A percentile compares a stretch with the other conserved stretches of the same genome.
Conservation (phyloP, 371 early-diverging fungal species). For the Apophysomyces elegans region DNA sequence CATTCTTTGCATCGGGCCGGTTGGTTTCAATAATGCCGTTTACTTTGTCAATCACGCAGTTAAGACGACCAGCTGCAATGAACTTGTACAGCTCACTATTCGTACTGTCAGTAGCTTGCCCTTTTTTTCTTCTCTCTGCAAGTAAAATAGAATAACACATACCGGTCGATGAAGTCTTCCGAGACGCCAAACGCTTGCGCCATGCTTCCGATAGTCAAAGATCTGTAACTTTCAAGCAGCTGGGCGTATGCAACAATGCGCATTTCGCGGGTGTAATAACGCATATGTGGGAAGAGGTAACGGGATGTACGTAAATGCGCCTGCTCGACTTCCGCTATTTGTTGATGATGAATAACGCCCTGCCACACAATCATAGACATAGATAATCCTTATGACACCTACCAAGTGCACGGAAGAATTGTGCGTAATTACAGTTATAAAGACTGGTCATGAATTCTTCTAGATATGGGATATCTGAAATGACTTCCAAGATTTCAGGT, state of each 20-base stretch:
- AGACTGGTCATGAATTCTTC: slow-evolving; percentile 85
- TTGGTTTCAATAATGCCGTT: slow-evolving; percentile 96
- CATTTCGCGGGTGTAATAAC: slow-evolving; percentile 97
- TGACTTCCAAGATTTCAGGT: slow-evolving; percentile 96
- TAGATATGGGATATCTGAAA: slow-evolving; percentile 87
- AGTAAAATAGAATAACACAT: slow-evolving; percentile 19
- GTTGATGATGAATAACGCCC: too few species aligned
- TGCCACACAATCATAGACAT: too few species aligned
- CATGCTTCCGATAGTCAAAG: slow-evolving; percentile 95
- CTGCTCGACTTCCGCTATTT: slow-evolving; percentile 53
- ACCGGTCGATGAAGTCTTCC: slow-evolving; percentile 94
- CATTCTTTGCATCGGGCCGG: slow-evolving; percentile 95
- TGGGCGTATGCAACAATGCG: slow-evolving; percentile 97
- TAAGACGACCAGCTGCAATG: slow-evolving; percentile 95
- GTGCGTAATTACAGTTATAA: slow-evolving; percentile 93
- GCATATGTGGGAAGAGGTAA: slow-evolving; percentile 83
- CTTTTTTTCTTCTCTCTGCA: background rate
- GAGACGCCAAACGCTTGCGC: slow-evolving; percentile 97
- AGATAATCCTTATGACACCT: slow-evolving; percentile 15
- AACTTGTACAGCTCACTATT: slow-evolving; percentile 91
- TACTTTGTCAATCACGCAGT: slow-evolving; percentile 99
- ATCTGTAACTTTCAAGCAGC: slow-evolving; percentile 96
- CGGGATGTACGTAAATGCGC: slow-evolving; percentile 57
- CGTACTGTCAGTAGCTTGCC: background rate
- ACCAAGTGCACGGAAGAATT: slow-evolving; percentile 87